Evolutionary conservation across 495 filamentous ascomycete genomes (phyloP), one percentile per base, ranked within the genome.

Genomic region (Daldinia grandis): DNA sequence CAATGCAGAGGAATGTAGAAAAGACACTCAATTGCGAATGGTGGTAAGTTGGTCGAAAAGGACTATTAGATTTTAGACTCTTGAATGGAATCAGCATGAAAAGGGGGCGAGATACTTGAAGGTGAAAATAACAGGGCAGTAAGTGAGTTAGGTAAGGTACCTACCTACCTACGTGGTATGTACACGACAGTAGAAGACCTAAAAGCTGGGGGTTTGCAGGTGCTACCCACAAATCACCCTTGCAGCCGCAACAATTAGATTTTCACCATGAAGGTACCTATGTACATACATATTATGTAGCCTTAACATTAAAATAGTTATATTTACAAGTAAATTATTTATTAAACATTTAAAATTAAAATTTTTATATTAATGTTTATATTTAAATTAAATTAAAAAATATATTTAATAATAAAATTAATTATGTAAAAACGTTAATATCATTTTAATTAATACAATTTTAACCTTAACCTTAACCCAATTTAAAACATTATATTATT

Each of bases 101-200:
- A 57, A 68, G 31, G 65, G 65, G 65, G 65, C 40, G 50, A 62
- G 59, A 37, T 64, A 63, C 42, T 58, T 42, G 38, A 63, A 64
- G 66, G 44, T 28, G 19, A 17, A 62, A 37, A 57, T 50, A 24
- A 57, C 35, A 42, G 54, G 54, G 53, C 47, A 60, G 44, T 40
- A 40, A 33, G 30, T 31, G 1, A 49, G 28, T 42, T 37, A 58
- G 15, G 31, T 38, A 40, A 6, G 58, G n/a, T n/a, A n/a, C n/a
- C n/a, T 60, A 60, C 40, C 21, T 55, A 37, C 30, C 27, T 12
- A 47, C 42, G 42, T 47, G n/a, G 14, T 40, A 31, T 17, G 44
- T 50, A 53, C 49, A 33, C 31, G 54, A 38, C 54, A n/a, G 19
- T 19, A 38, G 54, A 30, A 57, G 17, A 57, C 54, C 5, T 10